These are phyloP conservation scores for Monilinia vaccinii-corymbosi DNA, from an alignment of 2,329 filamentous ascomycete genomes.

Conservation along the genomic window DNA sequence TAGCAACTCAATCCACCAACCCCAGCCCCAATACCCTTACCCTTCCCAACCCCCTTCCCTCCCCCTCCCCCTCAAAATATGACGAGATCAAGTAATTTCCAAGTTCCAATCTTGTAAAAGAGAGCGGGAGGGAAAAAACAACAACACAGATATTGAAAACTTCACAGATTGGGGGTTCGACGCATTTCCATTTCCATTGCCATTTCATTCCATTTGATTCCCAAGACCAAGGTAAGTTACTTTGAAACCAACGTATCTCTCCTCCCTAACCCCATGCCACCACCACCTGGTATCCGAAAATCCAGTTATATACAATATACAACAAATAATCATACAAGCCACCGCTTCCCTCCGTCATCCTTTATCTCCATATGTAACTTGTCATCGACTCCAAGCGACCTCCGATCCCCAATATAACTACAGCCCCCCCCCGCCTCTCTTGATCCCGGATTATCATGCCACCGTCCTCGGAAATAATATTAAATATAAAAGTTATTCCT, in stretches of 20 bases:
- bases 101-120: too few relatives aligned
- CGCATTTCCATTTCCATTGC: background rate
- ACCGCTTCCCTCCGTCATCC: background rate
- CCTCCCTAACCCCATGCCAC: background rate
- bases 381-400: background rate
- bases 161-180: background rate
- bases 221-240: background rate
- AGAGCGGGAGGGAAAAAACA: too few relatives aligned
- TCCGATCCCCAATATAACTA: background rate
- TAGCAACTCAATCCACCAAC: too few relatives aligned
- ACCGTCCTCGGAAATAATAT: background rate
- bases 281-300: background rate
- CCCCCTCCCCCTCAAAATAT: too few relatives aligned
- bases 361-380: background rate
- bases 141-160: background rate
- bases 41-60: too few relatives aligned
- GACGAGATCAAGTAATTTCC: too few relatives aligned
- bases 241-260: background rate
- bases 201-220: background rate
- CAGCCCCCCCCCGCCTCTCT: background rate
- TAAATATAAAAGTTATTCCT: background rate
- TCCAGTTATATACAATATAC: conserved; percentile 2
- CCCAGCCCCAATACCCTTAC: too few relatives aligned
- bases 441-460: background rate
- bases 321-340: background rate